Percentiles rank a stretch among this genome's conserved stretches.
phyloP scores from a whole-genome alignment of 2,329 filamentous ascomycete genomes.

The Sarocladium kiliense region DNA sequence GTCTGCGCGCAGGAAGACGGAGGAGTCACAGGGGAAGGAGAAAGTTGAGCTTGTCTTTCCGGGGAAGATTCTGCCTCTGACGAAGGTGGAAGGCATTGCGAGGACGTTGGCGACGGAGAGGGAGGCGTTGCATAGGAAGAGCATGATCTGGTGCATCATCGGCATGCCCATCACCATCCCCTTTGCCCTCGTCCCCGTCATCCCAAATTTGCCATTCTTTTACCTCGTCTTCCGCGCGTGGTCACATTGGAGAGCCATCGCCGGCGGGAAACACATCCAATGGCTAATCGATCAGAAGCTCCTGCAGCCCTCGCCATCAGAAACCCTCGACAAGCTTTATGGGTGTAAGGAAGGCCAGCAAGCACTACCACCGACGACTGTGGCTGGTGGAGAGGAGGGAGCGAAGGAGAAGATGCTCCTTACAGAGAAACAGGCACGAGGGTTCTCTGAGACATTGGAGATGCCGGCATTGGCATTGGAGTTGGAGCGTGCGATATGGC shows the following conservation, averaged over 20 bases:
- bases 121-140: conserved; percentile 69
- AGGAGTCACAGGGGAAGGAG: conserved; percentile 57
- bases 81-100: conserved; percentile 61
- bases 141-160: conserved; percentile 74
- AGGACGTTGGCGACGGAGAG: conserved; percentile 71
- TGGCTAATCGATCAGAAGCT: conserved; percentile 73
- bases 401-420: conserved; percentile 36
- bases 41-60: conserved; percentile 76
- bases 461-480: conserved; percentile 68
- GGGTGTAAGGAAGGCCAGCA: conserved; percentile 28
- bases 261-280: conserved; percentile 78
- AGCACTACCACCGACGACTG: conserved; percentile 16
- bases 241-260: conserved; percentile 84
- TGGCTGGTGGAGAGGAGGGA: conserved; percentile 15
- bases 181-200: conserved; percentile 78
- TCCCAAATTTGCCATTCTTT: conserved; percentile 95
- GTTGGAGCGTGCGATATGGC: conserved; percentile 70
- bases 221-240: conserved; percentile 88
- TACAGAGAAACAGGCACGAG: conserved; percentile 46
- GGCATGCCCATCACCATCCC: conserved; percentile 81
- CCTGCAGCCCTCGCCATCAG: conserved; percentile 59
- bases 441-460: conserved; percentile 56
- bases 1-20: conserved; percentile 58
- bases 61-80: conserved; percentile 57
- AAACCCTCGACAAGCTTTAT: conserved; percentile 72